Evolutionary conservation across 768 basidiomycete species (phyloP).

Genomic region (Leccinum longicurvipes): DNA sequence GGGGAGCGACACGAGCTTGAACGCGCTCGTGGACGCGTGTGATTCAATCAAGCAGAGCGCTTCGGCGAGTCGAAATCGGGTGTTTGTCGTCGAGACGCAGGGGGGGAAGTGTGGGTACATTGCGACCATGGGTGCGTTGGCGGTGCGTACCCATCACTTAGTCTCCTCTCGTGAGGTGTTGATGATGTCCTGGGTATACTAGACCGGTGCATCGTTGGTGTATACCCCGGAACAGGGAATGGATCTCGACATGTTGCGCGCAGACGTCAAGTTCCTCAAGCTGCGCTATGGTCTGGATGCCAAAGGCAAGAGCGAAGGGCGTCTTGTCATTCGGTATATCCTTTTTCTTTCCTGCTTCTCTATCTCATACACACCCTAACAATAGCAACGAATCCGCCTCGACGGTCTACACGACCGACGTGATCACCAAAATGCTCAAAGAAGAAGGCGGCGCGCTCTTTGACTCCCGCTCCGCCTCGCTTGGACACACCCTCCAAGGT

Average conservation of each 20-base stretch:
- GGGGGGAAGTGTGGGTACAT: constrained; percentile 97
- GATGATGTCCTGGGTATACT: no score
- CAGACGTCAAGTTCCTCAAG: constrained; percentile 87
- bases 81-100: constrained; percentile 98
- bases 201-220: constrained; percentile 88
- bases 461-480: constrained; percentile 91
- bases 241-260: constrained; percentile 71
- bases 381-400: constrained; percentile 84
- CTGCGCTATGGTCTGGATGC: constrained; percentile 81
- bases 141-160: constrained; percentile 51
- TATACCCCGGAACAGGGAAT: constrained; percentile 95
- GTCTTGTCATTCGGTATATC: constrained; percentile 84
- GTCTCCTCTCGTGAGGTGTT: not conserved
- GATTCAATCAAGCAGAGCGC: constrained; percentile 99
- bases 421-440: constrained; percentile 90
- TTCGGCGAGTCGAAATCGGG: constrained; percentile 90
- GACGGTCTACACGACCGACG: constrained; percentile 83
- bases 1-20: constrained; percentile 96
- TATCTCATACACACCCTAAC: no score
- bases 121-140: constrained; percentile 92
- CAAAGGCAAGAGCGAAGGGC: constrained; percentile 88
- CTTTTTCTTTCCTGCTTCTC: not conserved
- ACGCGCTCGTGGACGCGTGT: constrained; percentile 95
- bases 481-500: constrained; percentile 96
- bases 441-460: constrained; percentile 93